Base-by-base conservation (phyloP, 345 rosid species). In the Odontarrhena argentea region DNA sequence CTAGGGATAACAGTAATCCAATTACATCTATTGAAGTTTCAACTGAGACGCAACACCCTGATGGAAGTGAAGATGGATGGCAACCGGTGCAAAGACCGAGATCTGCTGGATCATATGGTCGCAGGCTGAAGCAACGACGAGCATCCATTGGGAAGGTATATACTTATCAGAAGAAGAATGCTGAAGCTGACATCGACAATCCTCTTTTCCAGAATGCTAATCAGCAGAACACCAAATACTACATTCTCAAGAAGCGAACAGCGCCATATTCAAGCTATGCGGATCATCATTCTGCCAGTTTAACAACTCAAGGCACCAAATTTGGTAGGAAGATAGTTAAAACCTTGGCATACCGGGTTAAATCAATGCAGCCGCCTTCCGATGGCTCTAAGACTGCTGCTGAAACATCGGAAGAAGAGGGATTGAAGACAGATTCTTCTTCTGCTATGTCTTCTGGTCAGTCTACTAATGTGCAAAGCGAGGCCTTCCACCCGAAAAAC, bases 21-120 rank as follows among this genome's bases (percentile, higher is more conserved):
- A 52, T 70, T 59, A 40, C 55, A 42, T 71, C 66, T 35, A 68
- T 68, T 65, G 80, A 80, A 60, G 65, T 44, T 59, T 70, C 65
- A 30, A 48, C 78, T 41, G 91, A 86, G 76, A 74, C 80, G 57
- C 84, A 68, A 51, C 61, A 67, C 40, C 64, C 56, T 64, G 75
- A 69, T 62, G 75, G 70, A 18, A 80, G 77, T 58, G 96, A 86
- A 78, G 97, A 87, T 74, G 97, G 97, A 44, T 94, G 99, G 99
- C 97, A 94, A 74, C 79, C 97, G 4, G 99, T 85, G 74, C 99
- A 91, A 66, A 87, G 97, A 83, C 89, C 83, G 13, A 86, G 95
- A 77, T 85, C 96, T 60, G 84, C 89, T 76, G 85, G 83, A 55
- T 87, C 87, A 43, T 69, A 79, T 56, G 87, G 88, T 50, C 86